Base-by-base conservation (phyloP, 2,329 filamentous ascomycete species). In the Phaeomoniella chlamydospora region DNA sequence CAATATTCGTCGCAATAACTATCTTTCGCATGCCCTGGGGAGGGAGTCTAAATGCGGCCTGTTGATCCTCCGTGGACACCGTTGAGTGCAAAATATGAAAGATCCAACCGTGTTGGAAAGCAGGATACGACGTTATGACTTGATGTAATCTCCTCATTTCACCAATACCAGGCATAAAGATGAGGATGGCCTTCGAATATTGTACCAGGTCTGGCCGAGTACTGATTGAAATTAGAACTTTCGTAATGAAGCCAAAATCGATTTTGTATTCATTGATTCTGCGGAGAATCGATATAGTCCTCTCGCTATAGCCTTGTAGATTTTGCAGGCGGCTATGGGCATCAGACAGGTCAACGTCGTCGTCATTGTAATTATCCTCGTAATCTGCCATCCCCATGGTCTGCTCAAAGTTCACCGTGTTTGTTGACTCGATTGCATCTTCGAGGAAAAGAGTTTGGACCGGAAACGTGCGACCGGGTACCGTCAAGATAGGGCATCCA, bases 1-100 rank as follows among this genome's bases (percentile, higher is more conserved):
- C 90, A 54, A 98, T 98, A 52, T 98, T 98, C 11, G 90, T 98
- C 2, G 90, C 87, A 37, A 98, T 70, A 2, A 98, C 88, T 43
- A 98, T 90, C 61, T 98, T 98, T 43, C 87, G 74, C 38, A 77
- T 68, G 1, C 88, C 88, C 3, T 68, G 69, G 1, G 87, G 85
- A 4, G 90, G 90, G 1, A 94, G 61, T 4, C 84, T 64, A 53
- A 98, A 98, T 0, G 90, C 90, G 19, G 81, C 78, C 57, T 98
- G 88, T 54, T 98, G 90, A 41, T 98, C 90, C 49, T 96, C 88
- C 33, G 82, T 94, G 9, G 88, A 86, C 46, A 98, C 94, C 0
- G 82, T 85, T 0, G 90, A 96, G 54, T 98, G 90, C 22, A 98
- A 67, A 10, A 86, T 81, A 54, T 93, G 87, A 1, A 98, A 68